Base-by-base conservation (phyloP, 139 green algal species). In the Micractinium conductrix region DNA sequence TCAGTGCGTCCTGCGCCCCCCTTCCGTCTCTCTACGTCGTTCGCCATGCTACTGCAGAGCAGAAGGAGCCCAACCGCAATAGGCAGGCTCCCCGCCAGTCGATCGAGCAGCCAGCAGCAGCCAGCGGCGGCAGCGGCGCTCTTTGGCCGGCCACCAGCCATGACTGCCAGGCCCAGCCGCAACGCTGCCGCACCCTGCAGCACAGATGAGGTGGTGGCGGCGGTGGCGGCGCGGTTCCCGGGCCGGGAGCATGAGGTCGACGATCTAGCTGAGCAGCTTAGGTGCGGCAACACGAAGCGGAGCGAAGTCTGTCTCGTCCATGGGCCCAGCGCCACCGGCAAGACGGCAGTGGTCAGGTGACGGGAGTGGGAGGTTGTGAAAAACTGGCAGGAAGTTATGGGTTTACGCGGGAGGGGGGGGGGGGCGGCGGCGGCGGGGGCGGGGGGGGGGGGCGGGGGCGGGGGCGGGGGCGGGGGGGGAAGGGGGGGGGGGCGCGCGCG, bases 221-320 rank as follows among this genome's bases (percentile, higher is more conserved):
- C 71, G 38, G 33, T 83, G 16, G 48, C 33, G 60, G 58, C 40
- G 14, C 33, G 43, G 42, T 58, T 58, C 40, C 38, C 70, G 8
- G 60, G 78, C 10, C 38, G 40, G 26, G 78, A 74, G 30, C 16
- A 37, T 17, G 50, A 75, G 26, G 12, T 45, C 9, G 63, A 28
- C 30, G 40, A 28, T 24, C 67, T 79, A 8, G 9, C 42, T 7
- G 43, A 26, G 2, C 12, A 38, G 53, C 22, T 81, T 37, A n/a
- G 67, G 35, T 22, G 37, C 33, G 38, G 7, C n/a, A n/a, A n/a
- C n/a, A n/a, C 7, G 37, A 58, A 6, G 7, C 7, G 12, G 75
- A 33, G 48, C 48, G 26, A 42, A 21, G 33, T 22, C 69, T 48
- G 38, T 19, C 33, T 99, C 91, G 93, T 93, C 0, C 71, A 88